Evolutionary conservation across 2,329 filamentous ascomycete genomes (phyloP), one percentile per base, ranked within the genome.

Genomic region (Xylaria sp.): DNA sequence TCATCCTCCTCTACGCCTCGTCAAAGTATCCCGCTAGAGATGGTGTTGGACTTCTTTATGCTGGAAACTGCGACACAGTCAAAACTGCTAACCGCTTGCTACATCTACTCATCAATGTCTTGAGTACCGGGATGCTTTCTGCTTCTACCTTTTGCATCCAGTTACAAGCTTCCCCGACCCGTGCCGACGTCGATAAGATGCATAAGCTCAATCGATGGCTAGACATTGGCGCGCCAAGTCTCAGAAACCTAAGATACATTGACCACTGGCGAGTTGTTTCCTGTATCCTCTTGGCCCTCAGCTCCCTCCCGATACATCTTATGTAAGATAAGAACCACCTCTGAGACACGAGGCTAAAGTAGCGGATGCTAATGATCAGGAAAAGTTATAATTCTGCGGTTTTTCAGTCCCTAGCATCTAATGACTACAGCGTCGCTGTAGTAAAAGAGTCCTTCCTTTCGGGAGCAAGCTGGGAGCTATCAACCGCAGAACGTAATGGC

Each of bases 311-410:
- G 2, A 61, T 66, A 35, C 66, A 68, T 50, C 64, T 68, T 17
- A 51, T 67, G 67, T 67, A 40, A 63, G 62, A 15, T 43, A 8
- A 19, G 1, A 4, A 28, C n/a, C 15, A 14, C 7, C 43, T 28
- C 45, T 42, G 19, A 9, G 4, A 43, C 6, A 6, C 15, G 3
- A 8, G 55, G 43, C 2, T n/a, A 8, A 40, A 14, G 7, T 3
- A 15, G 42, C 7, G 28, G n/a, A 33, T 3, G 14, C 64, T 64
- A 21, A 62, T 12, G n/a, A 17, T 14, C 2, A 11, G 33, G 15
- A 21, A 42, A 33, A 69, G 63, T 28, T 68, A 56, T 54, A 67
- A 68, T 52, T 69, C 64, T n/a, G 67, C 64, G 2, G 62, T 69
- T 15, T 68, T 69, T n/a, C 57, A 68, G 23, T 55, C 66, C 3